Evolutionary conservation across 768 basidiomycete species (phyloP).

Genomic region (Russula lepida): DNA sequence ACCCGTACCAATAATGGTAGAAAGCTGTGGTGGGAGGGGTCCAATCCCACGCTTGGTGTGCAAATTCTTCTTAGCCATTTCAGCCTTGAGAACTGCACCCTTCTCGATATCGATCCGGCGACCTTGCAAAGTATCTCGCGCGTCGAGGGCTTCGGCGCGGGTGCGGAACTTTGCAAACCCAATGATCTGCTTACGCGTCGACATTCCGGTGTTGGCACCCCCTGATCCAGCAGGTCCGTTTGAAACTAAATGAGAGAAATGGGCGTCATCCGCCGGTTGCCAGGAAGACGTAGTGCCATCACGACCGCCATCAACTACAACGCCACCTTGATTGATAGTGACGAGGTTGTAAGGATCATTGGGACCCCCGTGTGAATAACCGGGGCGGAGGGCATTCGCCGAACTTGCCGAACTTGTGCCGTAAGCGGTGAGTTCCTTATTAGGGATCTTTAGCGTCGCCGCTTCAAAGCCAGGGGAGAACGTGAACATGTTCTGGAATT

Average conservation of each 20-base stretch:
- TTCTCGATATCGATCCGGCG: slow-evolving; percentile 88
- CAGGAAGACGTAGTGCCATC: slow-evolving; percentile 68
- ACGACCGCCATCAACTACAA: slow-evolving; percentile 69
- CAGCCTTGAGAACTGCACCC: slow-evolving; percentile 88
- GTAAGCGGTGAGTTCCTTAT: slow-evolving; percentile 79
- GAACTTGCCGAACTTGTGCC: slow-evolving; percentile 30
- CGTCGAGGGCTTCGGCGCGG: slow-evolving; percentile 77
- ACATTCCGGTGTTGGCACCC: slow-evolving; percentile 25
- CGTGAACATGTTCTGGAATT: slow-evolving; percentile 99
- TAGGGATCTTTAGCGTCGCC: slow-evolving; percentile 94
- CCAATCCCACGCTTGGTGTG: slow-evolving; percentile 91
- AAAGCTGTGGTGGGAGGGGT: slow-evolving; percentile 21
- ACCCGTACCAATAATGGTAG: slow-evolving; percentile 19
- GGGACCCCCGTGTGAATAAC: slow-evolving; percentile 37
- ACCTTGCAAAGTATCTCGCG: slow-evolving; percentile 83
- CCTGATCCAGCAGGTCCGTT: slow-evolving; percentile 16
- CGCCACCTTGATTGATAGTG: slow-evolving; percentile 73
- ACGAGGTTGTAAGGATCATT: slow-evolving; percentile 82
- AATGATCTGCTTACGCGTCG: slow-evolving; percentile 91
- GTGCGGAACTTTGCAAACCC: slow-evolving; percentile 96
- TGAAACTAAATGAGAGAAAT: slow-evolving; percentile 25
- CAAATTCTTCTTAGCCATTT: slow-evolving; percentile 99
- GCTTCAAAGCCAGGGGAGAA: slow-evolving; percentile 95
- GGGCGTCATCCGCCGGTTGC: slow-evolving; percentile 35
- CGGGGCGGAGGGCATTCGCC: slow-evolving; percentile 17